Base-by-base conservation (phyloP, 2,329 filamentous ascomycete species). In the Sarocladiaceae sp. region DNA sequence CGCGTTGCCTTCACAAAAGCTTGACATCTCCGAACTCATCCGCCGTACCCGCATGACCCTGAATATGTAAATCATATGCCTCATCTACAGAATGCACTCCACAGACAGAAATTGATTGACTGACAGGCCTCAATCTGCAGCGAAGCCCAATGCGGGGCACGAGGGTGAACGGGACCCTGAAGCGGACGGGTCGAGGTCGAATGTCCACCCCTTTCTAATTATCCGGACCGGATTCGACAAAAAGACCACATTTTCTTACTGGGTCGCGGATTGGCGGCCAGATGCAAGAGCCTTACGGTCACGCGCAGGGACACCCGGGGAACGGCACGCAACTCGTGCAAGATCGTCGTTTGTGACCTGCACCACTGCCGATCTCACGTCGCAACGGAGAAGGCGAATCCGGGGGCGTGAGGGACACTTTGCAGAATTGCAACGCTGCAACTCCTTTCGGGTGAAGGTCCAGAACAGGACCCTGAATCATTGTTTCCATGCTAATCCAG, bases 21-120 rank as follows among this genome's bases (percentile, higher is more conserved):
- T 40, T 26, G 25, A 17, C 25, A n/a, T 28, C 40, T 46, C 23
- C 23, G n/a, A n/a, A 4, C 40, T 26, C 40, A 46, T 5, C 40
- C 40, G 40, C 40, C 40, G 22, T n/a, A 46, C 25, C 40, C 40
- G 23, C 40, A 46, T 42, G 37, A 42, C 37, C 22, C 22, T 42
- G 4, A 23, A 22, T 22, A 23, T 42, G 17, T 4, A 20, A 5
- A 42, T 22, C 17, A 42, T 25, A 17, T 22, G 15, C 18, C 12
- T 22, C 18, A 42, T 17, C 6, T 36, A 36, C 29, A 36, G n/a
- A n/a, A n/a, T n/a, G 5, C 33, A n/a, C 18, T n/a, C 18, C 23
- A 22, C 22, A 42, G 6, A 20, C 37, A 4, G 29, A 33, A 22
- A 22, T 23, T 10, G 11, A 40, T 22, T 40, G 37, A 40, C 37